phyloP scores from a whole-genome alignment of 2,329 filamentous ascomycete species.

The Colletotrichum lentis region DNA sequence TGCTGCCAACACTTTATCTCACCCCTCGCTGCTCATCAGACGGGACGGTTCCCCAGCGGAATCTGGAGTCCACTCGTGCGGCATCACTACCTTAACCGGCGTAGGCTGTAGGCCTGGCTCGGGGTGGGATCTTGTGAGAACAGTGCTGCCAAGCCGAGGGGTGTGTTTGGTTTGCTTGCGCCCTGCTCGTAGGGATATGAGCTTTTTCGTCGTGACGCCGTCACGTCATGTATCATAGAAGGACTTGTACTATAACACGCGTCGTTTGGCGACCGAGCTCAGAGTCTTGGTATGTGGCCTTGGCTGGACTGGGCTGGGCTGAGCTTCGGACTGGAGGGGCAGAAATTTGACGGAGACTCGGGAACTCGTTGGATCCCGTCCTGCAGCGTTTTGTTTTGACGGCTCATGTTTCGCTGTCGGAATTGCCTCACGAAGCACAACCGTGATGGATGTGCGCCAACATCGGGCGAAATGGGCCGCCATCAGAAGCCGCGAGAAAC shows the following conservation, averaged over 20 bases:
- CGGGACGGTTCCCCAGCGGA: slow-evolving; percentile 15
- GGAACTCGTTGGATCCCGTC: slow-evolving; percentile 19
- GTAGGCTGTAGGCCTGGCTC: slow-evolving; percentile 11
- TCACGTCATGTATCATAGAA: slow-evolving; percentile 35
- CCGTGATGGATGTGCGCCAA: slow-evolving; percentile 20
- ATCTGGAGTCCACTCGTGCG: slow-evolving; percentile 7
- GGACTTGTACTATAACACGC: slow-evolving; percentile 27
- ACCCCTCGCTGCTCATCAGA: slow-evolving; percentile 16
- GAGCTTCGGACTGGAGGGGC: background rate
- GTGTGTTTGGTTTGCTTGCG: background rate
- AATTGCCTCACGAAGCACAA: slow-evolving; percentile 13
- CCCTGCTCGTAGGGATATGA: slow-evolving; percentile 7
- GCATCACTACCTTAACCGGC: slow-evolving; percentile 11
- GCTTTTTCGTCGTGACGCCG: slow-evolving; percentile 6
- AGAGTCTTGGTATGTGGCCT: background rate
- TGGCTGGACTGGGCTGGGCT: background rate
- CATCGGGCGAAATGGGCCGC: slow-evolving; percentile 10
- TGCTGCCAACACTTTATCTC: slow-evolving; percentile 20
- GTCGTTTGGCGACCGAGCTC: background rate
- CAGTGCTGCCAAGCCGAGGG: background rate
- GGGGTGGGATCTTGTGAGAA: slow-evolving; percentile 13
- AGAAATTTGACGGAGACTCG: slow-evolving; percentile 19
- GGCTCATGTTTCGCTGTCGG: slow-evolving; percentile 20
- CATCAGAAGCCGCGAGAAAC: slow-evolving; percentile 5
- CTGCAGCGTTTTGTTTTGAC: slow-evolving; percentile 13